phyloP scores from a whole-genome alignment of 768 basidiomycete species.

The Lyophyllum shimeji region DNA sequence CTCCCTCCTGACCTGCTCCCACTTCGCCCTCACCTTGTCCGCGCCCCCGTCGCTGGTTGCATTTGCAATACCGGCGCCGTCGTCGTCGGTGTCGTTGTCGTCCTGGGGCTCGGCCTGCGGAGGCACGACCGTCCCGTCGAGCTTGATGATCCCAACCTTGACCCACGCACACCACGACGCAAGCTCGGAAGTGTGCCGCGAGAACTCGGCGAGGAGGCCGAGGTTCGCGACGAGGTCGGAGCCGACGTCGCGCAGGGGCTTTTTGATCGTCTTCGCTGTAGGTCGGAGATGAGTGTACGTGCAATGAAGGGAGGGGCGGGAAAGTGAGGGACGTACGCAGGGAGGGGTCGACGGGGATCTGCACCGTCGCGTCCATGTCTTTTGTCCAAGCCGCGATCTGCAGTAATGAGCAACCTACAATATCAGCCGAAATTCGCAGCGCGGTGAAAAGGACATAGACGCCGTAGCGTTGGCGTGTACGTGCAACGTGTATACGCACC shows the following conservation, averaged over 20 bases:
- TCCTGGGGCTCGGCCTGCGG: background rate
- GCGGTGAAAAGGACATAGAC: too few relatives aligned
- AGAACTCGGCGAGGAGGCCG: conserved; percentile 32
- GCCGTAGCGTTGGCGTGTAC: too few relatives aligned
- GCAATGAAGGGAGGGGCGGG: background rate
- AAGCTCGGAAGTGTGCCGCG: conserved; percentile 24
- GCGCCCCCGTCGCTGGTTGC: too few relatives aligned
- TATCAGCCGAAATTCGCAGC: too few relatives aligned
- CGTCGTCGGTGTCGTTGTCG: background rate
- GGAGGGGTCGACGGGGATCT: conserved; percentile 35
- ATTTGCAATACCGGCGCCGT: background rate
- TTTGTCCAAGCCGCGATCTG: conserved; percentile 42
- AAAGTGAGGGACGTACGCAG: conserved; percentile 26
- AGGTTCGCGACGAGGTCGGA: conserved; percentile 38
- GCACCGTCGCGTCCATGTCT: conserved; percentile 28
- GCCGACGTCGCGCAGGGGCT: conserved; percentile 35
- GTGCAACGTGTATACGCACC: conserved; percentile 19
- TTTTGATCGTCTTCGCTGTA: conserved; percentile 30
- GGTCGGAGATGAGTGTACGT: too few relatives aligned
- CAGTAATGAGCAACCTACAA: too few relatives aligned
- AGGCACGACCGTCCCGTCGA: conserved; percentile 11
- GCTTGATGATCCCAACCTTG: conserved; percentile 14
- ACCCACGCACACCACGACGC: conserved; percentile 33
- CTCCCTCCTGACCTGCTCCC: conserved; percentile 12
- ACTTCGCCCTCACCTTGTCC: background rate